Base-by-base conservation (phyloP, 148 eudicot genomes). In the Oxyria digyna region DNA sequence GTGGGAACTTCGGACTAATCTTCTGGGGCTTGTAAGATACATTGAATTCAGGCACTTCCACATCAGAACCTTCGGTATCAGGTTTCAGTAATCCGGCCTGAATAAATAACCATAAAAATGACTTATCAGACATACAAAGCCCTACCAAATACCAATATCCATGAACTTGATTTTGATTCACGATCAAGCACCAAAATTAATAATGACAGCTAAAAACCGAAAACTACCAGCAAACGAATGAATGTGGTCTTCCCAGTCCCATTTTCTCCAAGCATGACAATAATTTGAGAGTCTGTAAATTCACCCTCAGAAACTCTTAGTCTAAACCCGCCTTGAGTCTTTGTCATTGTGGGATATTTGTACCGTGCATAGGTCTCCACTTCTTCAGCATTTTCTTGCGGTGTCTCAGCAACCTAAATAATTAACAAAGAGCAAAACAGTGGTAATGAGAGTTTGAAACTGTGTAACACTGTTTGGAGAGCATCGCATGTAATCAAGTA, bases 251-350 rank as follows among this genome's bases (percentile, higher is more conserved):
- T 93, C 65, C 98, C 96, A 0, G 95, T 93, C 73, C 96, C 98
- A 78, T 93, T 93, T 85, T 93, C 98, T 64, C 98, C 98, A 78
- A 93, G 82, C 98, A 93, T 89, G 69, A 93, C 98, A 65, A 89
- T 67, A 62, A 93, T 93, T 74, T 93, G 96, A 69, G 98, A 93
- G 82, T 93, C 96, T 6, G 98, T 93, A 66, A 93, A 93, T 78
- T 93, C 96, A 71, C 98, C 98, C 78, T 87, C 98, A 45, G 71
- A 38, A 64, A 83, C 95, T 62, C 75, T 78, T 65, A 93, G 86
- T 73, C 69, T 89, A 81, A 93, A 93, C 73, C 85, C 84, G 15
- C 98, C 98, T 72, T 83, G 95, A 52, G 90, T 87, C 76, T 86
- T 93, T 21, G 78, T 63, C 98, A 93, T 93, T 3, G 96, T 81